A percentile compares a stretch with the other conserved stretches of the same genome.
Conservation (phyloP, 139 green algal species). For the Trebouxia sp. region DNA sequence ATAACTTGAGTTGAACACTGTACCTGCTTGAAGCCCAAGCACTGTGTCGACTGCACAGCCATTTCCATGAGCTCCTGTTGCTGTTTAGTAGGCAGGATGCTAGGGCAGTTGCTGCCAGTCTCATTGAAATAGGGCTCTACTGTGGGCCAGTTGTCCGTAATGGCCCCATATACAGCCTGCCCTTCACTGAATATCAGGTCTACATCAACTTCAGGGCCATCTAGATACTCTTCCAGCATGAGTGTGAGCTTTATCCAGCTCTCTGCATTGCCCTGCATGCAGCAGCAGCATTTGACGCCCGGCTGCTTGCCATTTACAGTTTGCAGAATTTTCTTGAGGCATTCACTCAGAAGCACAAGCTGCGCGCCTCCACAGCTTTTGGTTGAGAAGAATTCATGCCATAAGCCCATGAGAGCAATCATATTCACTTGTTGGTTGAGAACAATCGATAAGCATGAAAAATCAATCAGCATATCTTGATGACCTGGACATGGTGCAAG, state of each 20-base stretch:
- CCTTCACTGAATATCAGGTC: conserved; percentile 87
- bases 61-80: conserved; percentile 83
- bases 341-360: too few species aligned
- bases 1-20: too few species aligned
- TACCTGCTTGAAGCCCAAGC: conserved; percentile 43
- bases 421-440: too few species aligned
- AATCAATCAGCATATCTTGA: too few species aligned
- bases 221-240: conserved; percentile 92
- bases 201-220: conserved; percentile 82
- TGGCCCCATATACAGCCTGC: conserved; percentile 75
- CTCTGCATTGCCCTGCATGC: conserved; percentile 40
- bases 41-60: conserved; percentile 66
- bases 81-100: conserved; percentile 70
- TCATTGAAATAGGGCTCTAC: conserved; percentile 96
- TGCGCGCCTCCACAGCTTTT: too few species aligned
- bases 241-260: conserved; percentile 77
- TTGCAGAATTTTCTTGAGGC: too few species aligned
- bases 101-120: conserved; percentile 80
- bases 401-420: too few species aligned
- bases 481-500: too few species aligned
- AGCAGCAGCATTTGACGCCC: too few species aligned
- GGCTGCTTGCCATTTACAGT: too few species aligned
- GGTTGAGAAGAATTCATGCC: too few species aligned
- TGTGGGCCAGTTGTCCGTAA: conserved; percentile 84
- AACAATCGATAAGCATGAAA: too few species aligned